Evolutionary conservation across 2,329 filamentous ascomycete species (phyloP), one percentile per base, ranked within the genome.

Genomic region (Grosmannia huntii): DNA sequence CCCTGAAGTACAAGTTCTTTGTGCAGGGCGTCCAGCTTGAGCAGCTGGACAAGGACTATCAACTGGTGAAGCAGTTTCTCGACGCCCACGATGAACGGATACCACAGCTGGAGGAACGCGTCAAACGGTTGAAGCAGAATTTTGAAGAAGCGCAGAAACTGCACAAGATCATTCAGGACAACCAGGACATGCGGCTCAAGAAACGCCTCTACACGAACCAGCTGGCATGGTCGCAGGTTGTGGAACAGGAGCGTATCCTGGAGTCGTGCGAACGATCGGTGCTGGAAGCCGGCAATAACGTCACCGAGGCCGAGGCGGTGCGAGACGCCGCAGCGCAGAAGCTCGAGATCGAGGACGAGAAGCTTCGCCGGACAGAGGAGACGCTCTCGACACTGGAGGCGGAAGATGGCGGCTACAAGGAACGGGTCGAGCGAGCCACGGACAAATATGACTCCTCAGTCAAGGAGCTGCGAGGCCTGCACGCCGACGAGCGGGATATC

Each of bases 1-100:
- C 81, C 4, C 85, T 92, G 60, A 99, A 99, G 69, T 99, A 97
- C 76, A 94, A 89, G 64, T 96, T 96, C 67, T 99, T 99, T 68
- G 81, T 96, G 60, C 90, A 91, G 65, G 94, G 94, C 28, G 95
- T 96, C 0, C 91, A 97, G 66, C 80, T 99, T 0, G 90, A 97
- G 68, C 86, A 92, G 65, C 78, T 99, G 11, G 90, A 96, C 68
- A 85, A 89, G 61, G 94, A 99, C 67, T 99, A 99, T 70, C 82
- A 85, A 60, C 76, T 96, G 59, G 83, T 96, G 16, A 84, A 87
- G 61, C 86, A 95, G 63, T 86, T 82, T 4, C 76, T 94, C 23
- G 87, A 96, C 62, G 81, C 81, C 38, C 89, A 85, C 60, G 79
- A 85, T 58, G 75, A 75, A 36, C 87, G 86, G 64, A 72, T 89